Conservation (phyloP, 192 early-diverging fungal genomes). For the Backusella australiensis region DNA sequence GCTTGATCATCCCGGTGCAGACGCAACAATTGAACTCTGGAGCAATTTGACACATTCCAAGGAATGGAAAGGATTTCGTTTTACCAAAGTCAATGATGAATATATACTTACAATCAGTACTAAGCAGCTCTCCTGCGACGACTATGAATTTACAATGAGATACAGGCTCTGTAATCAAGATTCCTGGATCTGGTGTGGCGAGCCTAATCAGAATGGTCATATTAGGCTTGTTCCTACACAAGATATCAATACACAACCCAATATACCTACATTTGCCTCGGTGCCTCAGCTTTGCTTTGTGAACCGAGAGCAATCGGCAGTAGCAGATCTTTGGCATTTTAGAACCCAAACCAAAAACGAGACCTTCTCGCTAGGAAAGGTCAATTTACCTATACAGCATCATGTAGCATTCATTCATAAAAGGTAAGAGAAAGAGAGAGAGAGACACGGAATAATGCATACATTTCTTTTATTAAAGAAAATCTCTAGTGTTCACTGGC, state of each 20-base stretch:
- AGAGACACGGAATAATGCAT: background rate
- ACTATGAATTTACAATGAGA: constrained; percentile 12
- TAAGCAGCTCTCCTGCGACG: background rate
- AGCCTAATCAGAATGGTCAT: background rate
- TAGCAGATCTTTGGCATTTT: background rate
- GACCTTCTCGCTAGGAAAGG: background rate
- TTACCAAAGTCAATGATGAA: background rate
- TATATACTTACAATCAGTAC: background rate
- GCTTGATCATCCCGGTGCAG: background rate
- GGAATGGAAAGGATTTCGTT: background rate
- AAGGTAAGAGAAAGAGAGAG: background rate
- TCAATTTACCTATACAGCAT: background rate
- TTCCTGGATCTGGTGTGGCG: background rate
- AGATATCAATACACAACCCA: background rate
- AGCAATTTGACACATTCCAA: background rate
- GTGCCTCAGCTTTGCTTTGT: constrained; percentile 5
- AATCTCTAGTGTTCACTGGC: background rate
- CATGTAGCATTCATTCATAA: background rate
- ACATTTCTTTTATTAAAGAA: background rate
- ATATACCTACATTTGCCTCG: background rate
- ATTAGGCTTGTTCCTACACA: background rate
- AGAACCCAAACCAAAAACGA: background rate
- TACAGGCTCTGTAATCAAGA: background rate
- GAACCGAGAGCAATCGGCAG: background rate
- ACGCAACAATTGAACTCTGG: background rate